Conservation (phyloP, 345 rosid species). For the Populus davidiana region DNA sequence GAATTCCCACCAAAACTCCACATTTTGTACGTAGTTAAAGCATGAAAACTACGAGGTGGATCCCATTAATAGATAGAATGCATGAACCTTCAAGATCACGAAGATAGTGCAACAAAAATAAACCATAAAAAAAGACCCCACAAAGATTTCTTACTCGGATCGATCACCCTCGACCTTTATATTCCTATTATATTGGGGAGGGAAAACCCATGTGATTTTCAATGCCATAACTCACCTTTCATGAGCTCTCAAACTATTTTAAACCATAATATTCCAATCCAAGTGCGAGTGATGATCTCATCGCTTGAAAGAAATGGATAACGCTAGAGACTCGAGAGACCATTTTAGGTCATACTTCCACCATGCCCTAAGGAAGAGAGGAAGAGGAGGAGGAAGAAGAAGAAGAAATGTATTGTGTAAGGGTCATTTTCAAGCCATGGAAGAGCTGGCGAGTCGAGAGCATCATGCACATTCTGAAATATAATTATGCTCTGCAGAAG, state of each 20-base stretch:
- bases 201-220: constrained; percentile 10
- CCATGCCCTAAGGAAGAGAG: not conserved
- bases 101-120: not conserved
- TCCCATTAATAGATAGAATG: not conserved
- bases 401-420: not conserved
- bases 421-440: not conserved
- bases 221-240: not conserved
- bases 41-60: not conserved
- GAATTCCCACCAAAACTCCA: not conserved
- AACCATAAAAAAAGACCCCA: constrained; percentile 3
- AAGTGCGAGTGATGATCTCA: constrained; percentile 7
- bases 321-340: constrained; percentile 6
- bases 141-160: constrained; percentile 6
- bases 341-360: constrained; percentile 21
- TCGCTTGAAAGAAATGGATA: constrained; percentile 6
- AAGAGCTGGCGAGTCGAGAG: not conserved
- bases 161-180: not conserved
- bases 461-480: not conserved
- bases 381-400: not conserved
- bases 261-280: not conserved
- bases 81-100: constrained; percentile 10
- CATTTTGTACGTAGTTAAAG: not conserved
- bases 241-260: not conserved
- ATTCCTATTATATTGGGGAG: not conserved
- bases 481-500: too few relatives aligned